Evolutionary conservation across 257 asterid genomes (phyloP).

Genomic region (Knoxia roxburghii): DNA sequence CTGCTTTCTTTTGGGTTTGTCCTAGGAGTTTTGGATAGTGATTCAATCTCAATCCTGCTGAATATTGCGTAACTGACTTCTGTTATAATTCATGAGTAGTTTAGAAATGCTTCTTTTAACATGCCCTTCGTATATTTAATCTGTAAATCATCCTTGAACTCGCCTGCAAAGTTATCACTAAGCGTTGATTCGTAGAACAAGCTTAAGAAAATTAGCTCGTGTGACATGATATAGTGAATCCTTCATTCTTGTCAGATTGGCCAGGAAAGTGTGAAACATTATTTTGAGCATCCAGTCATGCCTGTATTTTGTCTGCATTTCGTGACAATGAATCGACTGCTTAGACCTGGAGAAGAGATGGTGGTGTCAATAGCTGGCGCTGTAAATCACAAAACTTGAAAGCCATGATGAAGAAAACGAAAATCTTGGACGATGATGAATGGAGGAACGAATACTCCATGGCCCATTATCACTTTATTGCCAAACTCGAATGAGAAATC

Average conservation of each 20-base stretch:
- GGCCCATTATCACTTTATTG: background rate
- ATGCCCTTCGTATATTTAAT: background rate
- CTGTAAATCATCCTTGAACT: background rate
- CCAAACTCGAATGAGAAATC: background rate
- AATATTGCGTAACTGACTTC: background rate
- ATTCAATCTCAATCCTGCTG: background rate
- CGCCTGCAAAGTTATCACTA: background rate
- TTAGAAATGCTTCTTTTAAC: background rate
- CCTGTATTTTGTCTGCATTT: background rate
- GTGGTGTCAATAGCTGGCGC: background rate
- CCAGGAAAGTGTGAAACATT: too few species aligned
- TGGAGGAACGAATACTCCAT: too few species aligned
- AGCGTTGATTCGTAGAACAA: background rate
- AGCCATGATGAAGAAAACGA: too few species aligned
- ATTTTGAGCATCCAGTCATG: too few species aligned
- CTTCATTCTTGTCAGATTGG: background rate
- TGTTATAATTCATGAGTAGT: background rate
- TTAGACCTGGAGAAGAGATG: background rate
- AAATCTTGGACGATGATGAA: background rate
- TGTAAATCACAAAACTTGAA: too few species aligned
- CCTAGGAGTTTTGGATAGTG: conserved; percentile 2
- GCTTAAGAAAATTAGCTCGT: too few species aligned
- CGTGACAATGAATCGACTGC: background rate
- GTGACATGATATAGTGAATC: background rate
- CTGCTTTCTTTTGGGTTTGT: background rate